A percentile compares a stretch with the other conserved stretches of the same genome.
phyloP scores from a whole-genome alignment of 208 protist genomes.

The Wallacemonas sp. region DNA sequence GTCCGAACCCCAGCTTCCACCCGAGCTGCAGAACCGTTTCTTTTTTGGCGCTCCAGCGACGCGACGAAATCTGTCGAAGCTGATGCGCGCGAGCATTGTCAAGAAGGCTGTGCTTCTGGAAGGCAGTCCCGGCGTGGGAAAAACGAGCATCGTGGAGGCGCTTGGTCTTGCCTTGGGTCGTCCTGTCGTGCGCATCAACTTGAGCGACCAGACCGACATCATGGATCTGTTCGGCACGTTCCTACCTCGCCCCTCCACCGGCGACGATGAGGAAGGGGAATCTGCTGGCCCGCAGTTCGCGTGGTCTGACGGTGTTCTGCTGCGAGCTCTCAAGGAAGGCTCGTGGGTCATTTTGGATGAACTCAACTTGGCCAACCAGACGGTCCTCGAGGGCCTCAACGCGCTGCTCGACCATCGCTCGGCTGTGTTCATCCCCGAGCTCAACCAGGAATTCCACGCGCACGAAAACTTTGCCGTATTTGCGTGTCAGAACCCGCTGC shows the following conservation, averaged over 20 bases:
- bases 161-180: conserved; percentile 92
- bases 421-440: conserved; percentile 92
- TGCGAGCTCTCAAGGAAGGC: conserved; percentile 94
- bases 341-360: conserved; percentile 99
- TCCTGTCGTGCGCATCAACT: conserved; percentile 99
- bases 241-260: conserved; percentile 49
- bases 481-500: conserved; percentile 98
- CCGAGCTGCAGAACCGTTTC: conserved; percentile 71
- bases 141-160: conserved; percentile 98
- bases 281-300: conserved; percentile 87
- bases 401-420: conserved; percentile 99
- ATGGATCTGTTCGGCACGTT: conserved; percentile 96
- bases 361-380: conserved; percentile 99
- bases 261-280: conserved; percentile 22
- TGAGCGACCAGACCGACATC: conserved; percentile 99
- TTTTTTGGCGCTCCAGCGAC: conserved; percentile 97
- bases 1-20: conserved; percentile 67
- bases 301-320: conserved; percentile 98
- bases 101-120: conserved; percentile 98
- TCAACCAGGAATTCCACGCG: conserved; percentile 85
- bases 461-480: conserved; percentile 97
- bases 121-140: conserved; percentile 97
- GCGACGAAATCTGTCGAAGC: conserved; percentile 94
- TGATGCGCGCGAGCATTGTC: conserved; percentile 92
- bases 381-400: conserved; percentile 99